A percentile compares a stretch with the other conserved stretches of the same genome.
These are phyloP conservation scores for Alnus glutinosa DNA, from an alignment of 306 rosid genomes.

Conservation along the genomic window DNA sequence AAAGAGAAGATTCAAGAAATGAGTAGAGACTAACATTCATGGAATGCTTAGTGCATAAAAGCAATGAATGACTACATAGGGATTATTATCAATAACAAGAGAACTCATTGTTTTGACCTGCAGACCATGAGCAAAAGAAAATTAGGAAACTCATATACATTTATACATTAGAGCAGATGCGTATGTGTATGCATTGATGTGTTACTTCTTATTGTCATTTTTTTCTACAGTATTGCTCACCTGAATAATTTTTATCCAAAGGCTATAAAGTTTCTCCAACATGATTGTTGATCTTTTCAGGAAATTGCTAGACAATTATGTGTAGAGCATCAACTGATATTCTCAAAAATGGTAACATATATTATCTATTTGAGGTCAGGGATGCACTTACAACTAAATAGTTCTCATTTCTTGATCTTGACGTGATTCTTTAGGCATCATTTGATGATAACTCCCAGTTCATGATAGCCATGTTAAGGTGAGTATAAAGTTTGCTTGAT, in stretches of 20 bases:
- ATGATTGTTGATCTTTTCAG: slow-evolving; percentile 49
- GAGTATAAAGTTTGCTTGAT: slow-evolving; percentile 34
- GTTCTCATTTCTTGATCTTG: slow-evolving; percentile 28
- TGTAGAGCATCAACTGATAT: slow-evolving; percentile 69
- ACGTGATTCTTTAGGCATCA: slow-evolving; percentile 67
- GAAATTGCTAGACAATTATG: slow-evolving; percentile 95
- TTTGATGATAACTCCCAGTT: slow-evolving; percentile 92
- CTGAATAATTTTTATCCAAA: neutral
- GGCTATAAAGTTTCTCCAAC: slow-evolving; percentile 17
- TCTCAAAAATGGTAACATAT: slow-evolving; percentile 78
- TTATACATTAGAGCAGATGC: slow-evolving; percentile 9
- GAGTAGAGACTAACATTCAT: neutral
- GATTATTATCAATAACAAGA: neutral
- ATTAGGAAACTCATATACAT: neutral
- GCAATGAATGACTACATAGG: neutral
- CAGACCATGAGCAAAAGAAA: neutral
- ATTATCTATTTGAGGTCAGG: slow-evolving; percentile 8
- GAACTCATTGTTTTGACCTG: neutral
- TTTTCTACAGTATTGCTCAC: neutral
- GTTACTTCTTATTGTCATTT: neutral
- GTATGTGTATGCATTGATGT: neutral
- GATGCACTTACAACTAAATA: slow-evolving; percentile 4
- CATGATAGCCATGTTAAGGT: slow-evolving; percentile 88
- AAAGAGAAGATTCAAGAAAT: neutral
- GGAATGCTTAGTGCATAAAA: neutral